Evolutionary conservation across 257 asterid species (phyloP).

Genomic region (Galeopsis tetrahit): DNA sequence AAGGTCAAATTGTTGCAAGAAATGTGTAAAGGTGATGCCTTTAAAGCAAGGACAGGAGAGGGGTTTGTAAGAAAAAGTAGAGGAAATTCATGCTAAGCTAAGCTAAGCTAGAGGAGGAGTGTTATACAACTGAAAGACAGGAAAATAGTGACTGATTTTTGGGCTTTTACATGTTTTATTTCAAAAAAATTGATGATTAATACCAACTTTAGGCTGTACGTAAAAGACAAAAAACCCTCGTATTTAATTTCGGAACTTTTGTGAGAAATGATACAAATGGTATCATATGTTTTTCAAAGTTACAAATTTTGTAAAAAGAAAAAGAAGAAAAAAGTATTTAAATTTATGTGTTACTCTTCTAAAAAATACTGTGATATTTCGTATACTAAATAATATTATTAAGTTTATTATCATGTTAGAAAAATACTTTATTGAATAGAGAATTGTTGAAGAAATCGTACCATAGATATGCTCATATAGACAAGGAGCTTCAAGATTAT

Average conservation of each 20-base stretch:
- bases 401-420: too few relatives aligned
- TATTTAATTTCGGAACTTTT: too few relatives aligned
- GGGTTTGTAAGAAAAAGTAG: constrained; percentile 66
- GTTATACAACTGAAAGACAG: not conserved
- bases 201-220: not conserved
- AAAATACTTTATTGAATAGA: too few relatives aligned
- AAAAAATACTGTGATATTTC: too few relatives aligned
- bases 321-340: too few relatives aligned
- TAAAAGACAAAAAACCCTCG: too few relatives aligned
- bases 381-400: too few relatives aligned
- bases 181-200: not conserved
- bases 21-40: constrained; percentile 49
- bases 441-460: too few relatives aligned
- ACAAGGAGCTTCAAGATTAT: too few relatives aligned
- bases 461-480: too few relatives aligned
- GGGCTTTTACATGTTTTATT: not conserved
- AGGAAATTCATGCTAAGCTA: constrained; percentile 51
- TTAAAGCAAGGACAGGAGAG: constrained; percentile 52
- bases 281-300: not conserved
- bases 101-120: not conserved
- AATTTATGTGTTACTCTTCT: too few relatives aligned
- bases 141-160: not conserved
- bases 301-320: not conserved
- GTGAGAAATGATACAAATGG: too few relatives aligned
- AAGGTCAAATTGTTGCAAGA: constrained; percentile 47